Conservation (phyloP, 371 early-diverging fungal species). For the Mucor ambiguus region DNA sequence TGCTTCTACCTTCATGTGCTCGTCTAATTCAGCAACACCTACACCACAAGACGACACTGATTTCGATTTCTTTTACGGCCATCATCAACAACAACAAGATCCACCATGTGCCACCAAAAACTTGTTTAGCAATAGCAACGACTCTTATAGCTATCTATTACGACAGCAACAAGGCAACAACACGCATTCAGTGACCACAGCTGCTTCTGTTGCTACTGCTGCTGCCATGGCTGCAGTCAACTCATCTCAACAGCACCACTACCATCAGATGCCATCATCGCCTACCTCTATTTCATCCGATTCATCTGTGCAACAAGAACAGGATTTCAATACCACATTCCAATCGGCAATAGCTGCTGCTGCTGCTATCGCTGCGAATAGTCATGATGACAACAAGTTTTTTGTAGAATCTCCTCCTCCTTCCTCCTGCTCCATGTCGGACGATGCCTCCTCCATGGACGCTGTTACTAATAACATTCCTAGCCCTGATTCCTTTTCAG, state of each 20-base stretch:
- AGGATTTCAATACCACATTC: not conserved
- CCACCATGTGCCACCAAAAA: not conserved
- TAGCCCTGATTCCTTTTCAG: not conserved
- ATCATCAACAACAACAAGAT: not conserved
- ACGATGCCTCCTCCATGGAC: not conserved
- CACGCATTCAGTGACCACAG: conserved; percentile 8
- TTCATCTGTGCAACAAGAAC: not conserved
- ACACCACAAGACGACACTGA: not conserved
- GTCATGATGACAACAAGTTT: not conserved
- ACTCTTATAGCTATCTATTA: not conserved
- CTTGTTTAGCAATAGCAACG: not conserved
- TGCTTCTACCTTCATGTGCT: conserved; percentile 8
- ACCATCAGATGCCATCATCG: not conserved
- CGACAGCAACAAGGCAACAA: not conserved
- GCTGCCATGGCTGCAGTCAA: conserved; percentile 23
- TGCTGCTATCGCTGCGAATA: not conserved
- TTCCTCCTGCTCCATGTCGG: not conserved
- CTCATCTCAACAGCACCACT: not conserved
- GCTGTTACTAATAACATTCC: not conserved
- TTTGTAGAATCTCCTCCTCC: not conserved
- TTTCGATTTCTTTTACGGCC: conserved; percentile 20
- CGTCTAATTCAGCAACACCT: not conserved
- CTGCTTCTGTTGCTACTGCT: conserved; percentile 19
- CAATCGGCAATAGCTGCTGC: not conserved
- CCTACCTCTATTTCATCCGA: not conserved